These are phyloP conservation scores for Dittrichia graveolens DNA, from an alignment of 129 eudicot species.

Conservation along the genomic window DNA sequence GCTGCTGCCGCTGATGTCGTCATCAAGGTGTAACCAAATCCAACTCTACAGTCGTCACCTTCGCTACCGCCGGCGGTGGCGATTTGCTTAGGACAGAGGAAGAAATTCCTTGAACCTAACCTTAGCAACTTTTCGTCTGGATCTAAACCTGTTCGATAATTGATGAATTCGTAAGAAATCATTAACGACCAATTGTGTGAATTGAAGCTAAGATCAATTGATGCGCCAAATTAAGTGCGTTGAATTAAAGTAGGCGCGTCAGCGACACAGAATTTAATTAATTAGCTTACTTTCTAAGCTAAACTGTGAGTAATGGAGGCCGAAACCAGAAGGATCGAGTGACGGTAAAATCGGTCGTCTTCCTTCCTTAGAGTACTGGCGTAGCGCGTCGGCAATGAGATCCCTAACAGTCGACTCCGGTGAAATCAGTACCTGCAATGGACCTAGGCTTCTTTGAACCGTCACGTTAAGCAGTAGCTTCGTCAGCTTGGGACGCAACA, in stretches of 20 bases:
- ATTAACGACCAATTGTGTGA: neutral
- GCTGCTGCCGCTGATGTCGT: slow-evolving; percentile 7
- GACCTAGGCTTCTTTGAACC: slow-evolving; percentile 72
- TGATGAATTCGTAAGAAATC: neutral
- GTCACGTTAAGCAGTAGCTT: slow-evolving; percentile 79
- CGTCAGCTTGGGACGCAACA: slow-evolving; percentile 52
- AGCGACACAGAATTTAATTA: neutral
- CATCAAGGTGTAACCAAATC: neutral
- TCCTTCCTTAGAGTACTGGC: slow-evolving; percentile 68
- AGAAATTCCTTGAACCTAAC: slow-evolving; percentile 94
- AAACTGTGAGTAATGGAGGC: slow-evolving; percentile 94
- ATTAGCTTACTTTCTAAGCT: slow-evolving; percentile 79
- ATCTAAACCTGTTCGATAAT: slow-evolving; percentile 60
- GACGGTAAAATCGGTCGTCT: slow-evolving; percentile 61
- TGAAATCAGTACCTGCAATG: slow-evolving; percentile 66
- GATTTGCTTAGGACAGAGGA: slow-evolving; percentile 52
- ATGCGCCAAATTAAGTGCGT: no score
- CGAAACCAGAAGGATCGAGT: slow-evolving; percentile 43
- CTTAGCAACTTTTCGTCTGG: slow-evolving; percentile 65
- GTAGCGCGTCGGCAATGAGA: slow-evolving; percentile 56
- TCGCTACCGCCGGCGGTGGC: slow-evolving; percentile 20
- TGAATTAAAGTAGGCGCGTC: neutral
- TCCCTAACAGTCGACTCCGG: slow-evolving; percentile 69
- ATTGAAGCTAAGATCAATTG: no score
- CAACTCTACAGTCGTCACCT: slow-evolving; percentile 5